Conservation (phyloP, 2,329 filamentous ascomycete genomes). For the Penicillium sp. region DNA sequence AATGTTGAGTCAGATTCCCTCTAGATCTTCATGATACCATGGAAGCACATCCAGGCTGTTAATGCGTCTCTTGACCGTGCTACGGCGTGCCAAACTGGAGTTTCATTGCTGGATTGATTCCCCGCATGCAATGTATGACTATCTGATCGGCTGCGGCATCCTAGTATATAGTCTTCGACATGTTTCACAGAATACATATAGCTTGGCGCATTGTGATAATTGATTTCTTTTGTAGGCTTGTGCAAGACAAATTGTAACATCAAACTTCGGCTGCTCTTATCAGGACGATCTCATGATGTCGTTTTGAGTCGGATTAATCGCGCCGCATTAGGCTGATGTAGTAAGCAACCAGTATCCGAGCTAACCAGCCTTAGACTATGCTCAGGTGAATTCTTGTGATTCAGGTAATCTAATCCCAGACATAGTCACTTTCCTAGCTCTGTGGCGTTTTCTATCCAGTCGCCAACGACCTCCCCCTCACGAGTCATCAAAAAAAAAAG, state of each 20-base stretch:
- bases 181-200: slow-evolving; percentile 24
- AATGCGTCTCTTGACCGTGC: slow-evolving; percentile 1
- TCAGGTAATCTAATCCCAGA: neutral
- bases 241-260: neutral
- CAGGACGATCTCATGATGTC: neutral
- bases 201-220: slow-evolving; percentile 5
- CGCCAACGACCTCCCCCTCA: neutral
- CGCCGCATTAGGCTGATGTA: slow-evolving; percentile 18
- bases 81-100: neutral
- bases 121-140: slow-evolving; percentile 30
- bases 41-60: neutral
- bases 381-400: neutral
- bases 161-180: slow-evolving; percentile 31
- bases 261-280: neutral
- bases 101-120: slow-evolving; percentile 18
- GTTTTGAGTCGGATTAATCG: neutral
- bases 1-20: neutral
- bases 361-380: neutral
- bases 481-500: slow-evolving; percentile 5
- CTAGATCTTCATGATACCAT: neutral
- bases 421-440: neutral
- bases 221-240: neutral
- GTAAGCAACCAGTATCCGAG: slow-evolving; percentile 1
- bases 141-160: slow-evolving; percentile 22
- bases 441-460: neutral